Conservation (phyloP, 2,329 filamentous ascomycete genomes). For the Aspergillus fructus region DNA sequence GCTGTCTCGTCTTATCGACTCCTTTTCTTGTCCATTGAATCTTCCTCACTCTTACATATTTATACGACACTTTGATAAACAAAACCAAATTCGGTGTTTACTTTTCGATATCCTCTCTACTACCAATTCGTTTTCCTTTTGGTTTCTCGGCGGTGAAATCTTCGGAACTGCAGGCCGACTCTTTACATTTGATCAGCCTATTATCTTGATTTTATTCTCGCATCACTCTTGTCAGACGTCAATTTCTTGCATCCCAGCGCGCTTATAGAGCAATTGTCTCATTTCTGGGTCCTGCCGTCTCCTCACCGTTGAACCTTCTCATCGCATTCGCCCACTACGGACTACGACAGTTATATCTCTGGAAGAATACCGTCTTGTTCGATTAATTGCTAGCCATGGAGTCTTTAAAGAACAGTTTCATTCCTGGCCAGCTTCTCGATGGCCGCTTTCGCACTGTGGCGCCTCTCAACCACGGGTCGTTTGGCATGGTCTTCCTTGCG, state of each 20-base stretch:
- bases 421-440: slow-evolving; percentile 37
- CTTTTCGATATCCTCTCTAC: slow-evolving; percentile 17
- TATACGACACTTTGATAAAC: slow-evolving; percentile 28
- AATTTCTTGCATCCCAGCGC: slow-evolving; percentile 3
- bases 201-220: slow-evolving; percentile 19
- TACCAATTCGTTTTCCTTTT: slow-evolving; percentile 21
- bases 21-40: slow-evolving; percentile 24
- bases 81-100: slow-evolving; percentile 18
- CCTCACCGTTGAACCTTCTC: slow-evolving; percentile 1
- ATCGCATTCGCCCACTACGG: slow-evolving; percentile 1
- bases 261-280: slow-evolving; percentile 16
- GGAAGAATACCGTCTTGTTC: slow-evolving; percentile 17
- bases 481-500: slow-evolving; percentile 97
- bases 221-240: slow-evolving; percentile 16
- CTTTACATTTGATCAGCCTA: slow-evolving; percentile 28
- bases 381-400: slow-evolving; percentile 31
- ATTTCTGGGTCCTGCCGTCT: slow-evolving; percentile 12
- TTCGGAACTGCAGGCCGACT: slow-evolving; percentile 24
- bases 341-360: slow-evolving; percentile 13
- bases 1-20: slow-evolving; percentile 25
- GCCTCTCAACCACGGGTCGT: slow-evolving; percentile 96
- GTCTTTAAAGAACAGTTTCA: slow-evolving; percentile 37
- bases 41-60: slow-evolving; percentile 24
- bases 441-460: slow-evolving; percentile 89
- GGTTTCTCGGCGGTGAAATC: slow-evolving; percentile 22